phyloP scores from a whole-genome alignment of 2,329 filamentous ascomycete species.

The Pseudopithomyces maydicus region DNA sequence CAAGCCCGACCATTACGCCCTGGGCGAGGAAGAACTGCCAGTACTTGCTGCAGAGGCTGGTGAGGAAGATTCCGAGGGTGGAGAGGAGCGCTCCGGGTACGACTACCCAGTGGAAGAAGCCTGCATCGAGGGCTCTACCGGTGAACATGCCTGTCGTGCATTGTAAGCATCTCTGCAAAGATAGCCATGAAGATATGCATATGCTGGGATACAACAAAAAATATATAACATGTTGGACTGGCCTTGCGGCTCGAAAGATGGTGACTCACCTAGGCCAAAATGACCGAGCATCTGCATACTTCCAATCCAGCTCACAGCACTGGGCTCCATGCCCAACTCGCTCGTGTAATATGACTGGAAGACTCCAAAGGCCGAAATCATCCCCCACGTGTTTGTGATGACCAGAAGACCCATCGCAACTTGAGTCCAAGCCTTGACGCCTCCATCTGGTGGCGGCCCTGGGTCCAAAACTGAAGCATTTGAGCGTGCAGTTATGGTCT shows the following conservation, averaged over 20 bases:
- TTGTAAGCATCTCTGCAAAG: not conserved
- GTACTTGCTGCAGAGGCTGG: slow-evolving; percentile 54
- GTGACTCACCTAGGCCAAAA: slow-evolving; percentile 30
- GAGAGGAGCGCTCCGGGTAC: slow-evolving; percentile 51
- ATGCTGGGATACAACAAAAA: not conserved
- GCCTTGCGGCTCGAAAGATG: not conserved
- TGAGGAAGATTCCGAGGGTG: slow-evolving; percentile 49
- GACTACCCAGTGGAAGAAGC: slow-evolving; percentile 54
- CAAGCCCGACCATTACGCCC: slow-evolving; percentile 40
- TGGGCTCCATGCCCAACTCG: slow-evolving; percentile 25
- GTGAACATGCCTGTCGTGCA: slow-evolving; percentile 53
- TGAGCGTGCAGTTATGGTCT: slow-evolving; percentile 35
- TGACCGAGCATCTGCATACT: slow-evolving; percentile 54
- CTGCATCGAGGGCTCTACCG: slow-evolving; percentile 58
- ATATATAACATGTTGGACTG: not conserved
- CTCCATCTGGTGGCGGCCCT: slow-evolving; percentile 45
- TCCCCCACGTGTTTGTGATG: slow-evolving; percentile 12
- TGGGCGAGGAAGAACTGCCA: slow-evolving; percentile 54
- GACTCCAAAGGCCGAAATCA: slow-evolving; percentile 22
- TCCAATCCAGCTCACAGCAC: slow-evolving; percentile 55
- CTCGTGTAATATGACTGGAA: slow-evolving; percentile 32
- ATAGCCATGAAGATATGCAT: no score
- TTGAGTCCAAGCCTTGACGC: slow-evolving; percentile 45
- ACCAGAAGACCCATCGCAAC: slow-evolving; percentile 44
- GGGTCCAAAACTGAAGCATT: slow-evolving; percentile 41